A percentile compares a stretch with the other conserved stretches of the same genome.
These are phyloP conservation scores for Fusarium agapanthi DNA, from an alignment of 2,329 filamentous ascomycete species.

Conservation along the genomic window DNA sequence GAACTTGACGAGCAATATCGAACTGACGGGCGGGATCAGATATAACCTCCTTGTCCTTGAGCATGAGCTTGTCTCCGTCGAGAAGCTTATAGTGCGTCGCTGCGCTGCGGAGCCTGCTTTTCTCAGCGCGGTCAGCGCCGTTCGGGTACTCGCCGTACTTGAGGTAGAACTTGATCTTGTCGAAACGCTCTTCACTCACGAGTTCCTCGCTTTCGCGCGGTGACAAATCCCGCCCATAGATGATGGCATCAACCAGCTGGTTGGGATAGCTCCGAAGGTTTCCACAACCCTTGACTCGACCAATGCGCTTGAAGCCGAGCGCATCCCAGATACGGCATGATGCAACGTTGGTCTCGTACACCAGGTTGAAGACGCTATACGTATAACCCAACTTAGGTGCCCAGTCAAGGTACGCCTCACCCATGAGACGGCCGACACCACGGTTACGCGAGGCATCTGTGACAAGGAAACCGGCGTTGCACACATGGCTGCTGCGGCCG, in stretches of 20 bases:
- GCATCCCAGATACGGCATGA: conserved; percentile 93
- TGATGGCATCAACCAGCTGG: conserved; percentile 77
- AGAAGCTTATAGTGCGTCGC: conserved; percentile 93
- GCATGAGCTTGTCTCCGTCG: conserved; percentile 83
- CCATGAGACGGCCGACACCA: conserved; percentile 79
- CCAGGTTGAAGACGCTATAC: conserved; percentile 93
- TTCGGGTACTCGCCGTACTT: conserved; percentile 93
- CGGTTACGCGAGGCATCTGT: conserved; percentile 77
- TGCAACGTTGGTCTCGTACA: conserved; percentile 92
- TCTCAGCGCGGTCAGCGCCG: conserved; percentile 93
- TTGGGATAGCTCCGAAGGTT: conserved; percentile 74
- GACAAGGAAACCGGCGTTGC: conserved; percentile 83
- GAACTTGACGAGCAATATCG: conserved; percentile 82
- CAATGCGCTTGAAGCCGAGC: conserved; percentile 91
- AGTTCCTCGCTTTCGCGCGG: conserved; percentile 76
- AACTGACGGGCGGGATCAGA: conserved; percentile 90
- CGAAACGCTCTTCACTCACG: conserved; percentile 94
- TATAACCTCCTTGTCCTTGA: conserved; percentile 98
- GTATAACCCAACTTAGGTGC: conserved; percentile 84
- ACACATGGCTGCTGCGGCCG: conserved; percentile 88
- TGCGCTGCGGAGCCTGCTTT: conserved; percentile 90
- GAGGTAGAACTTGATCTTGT: conserved; percentile 98
- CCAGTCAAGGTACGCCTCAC: conserved; percentile 80
- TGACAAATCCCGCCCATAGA: conserved; percentile 74
- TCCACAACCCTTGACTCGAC: conserved; percentile 78